Conservation (phyloP, 192 early-diverging fungal species). For the Entomortierella parvispora region DNA sequence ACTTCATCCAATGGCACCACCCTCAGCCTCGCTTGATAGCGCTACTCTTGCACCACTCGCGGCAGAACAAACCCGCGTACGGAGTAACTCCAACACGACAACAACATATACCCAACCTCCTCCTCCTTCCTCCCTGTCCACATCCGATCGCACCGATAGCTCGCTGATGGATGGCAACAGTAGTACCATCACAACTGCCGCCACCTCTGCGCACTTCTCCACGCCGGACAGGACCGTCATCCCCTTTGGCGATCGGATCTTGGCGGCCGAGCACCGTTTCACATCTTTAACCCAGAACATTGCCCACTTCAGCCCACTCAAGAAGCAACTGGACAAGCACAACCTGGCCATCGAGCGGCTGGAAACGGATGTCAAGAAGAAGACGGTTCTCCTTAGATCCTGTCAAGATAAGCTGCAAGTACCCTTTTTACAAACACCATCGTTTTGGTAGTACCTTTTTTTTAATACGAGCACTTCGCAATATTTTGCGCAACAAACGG, state of each 20-base stretch:
- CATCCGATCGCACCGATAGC: too few relatives aligned
- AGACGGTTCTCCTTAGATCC: constrained; percentile 25
- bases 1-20: not conserved
- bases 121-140: too few relatives aligned
- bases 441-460: not conserved
- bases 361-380: constrained; percentile 45
- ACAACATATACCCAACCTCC: too few relatives aligned
- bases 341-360: constrained; percentile 41
- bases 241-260: constrained; percentile 34
- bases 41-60: too few relatives aligned
- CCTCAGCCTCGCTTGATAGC: too few relatives aligned
- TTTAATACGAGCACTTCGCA: not conserved
- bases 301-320: constrained; percentile 50
- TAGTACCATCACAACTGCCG: too few relatives aligned
- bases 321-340: constrained; percentile 43
- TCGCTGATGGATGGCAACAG: too few relatives aligned
- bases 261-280: constrained; percentile 38
- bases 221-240: not conserved
- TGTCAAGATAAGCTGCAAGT: constrained; percentile 50
- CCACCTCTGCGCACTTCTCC: not conserved
- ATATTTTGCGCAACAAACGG: constrained; percentile 3
- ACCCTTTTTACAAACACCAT: not conserved
- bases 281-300: constrained; percentile 48
- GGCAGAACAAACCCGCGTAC: too few relatives aligned
- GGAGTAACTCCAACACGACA: too few relatives aligned